phyloP scores from a whole-genome alignment of 768 basidiomycete species.

The Leccinum uliginosum region DNA sequence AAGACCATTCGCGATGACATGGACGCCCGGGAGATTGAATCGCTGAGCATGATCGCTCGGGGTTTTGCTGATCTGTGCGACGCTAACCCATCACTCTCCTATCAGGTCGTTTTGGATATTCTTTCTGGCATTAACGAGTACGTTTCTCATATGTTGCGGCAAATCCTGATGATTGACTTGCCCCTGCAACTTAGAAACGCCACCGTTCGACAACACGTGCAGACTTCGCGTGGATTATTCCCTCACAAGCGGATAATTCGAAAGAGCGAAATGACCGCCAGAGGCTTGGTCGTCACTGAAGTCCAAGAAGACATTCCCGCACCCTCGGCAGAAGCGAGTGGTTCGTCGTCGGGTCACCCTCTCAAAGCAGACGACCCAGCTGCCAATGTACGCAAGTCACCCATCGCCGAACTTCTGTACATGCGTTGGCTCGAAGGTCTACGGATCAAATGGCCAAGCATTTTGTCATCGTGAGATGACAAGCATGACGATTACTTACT shows the following conservation, averaged over 20 bases:
- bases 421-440: conserved; percentile 95
- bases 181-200: conserved; percentile 51
- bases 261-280: conserved; percentile 80
- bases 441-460: conserved; percentile 84
- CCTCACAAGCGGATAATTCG: conserved; percentile 75
- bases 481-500: not conserved
- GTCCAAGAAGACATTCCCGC: conserved; percentile 67
- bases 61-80: conserved; percentile 86
- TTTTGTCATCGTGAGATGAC: conserved; percentile 35
- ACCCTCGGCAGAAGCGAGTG: conserved; percentile 36
- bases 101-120: conserved; percentile 85
- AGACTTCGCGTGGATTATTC: conserved; percentile 76
- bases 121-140: conserved; percentile 90
- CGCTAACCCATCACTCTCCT: conserved; percentile 80
- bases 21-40: conserved; percentile 85
- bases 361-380: conserved; percentile 37
- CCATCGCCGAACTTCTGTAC: conserved; percentile 94
- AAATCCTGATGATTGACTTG: conserved; percentile 4
- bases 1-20: conserved; percentile 78
- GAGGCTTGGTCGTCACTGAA: conserved; percentile 80
- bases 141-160: conserved; percentile 28
- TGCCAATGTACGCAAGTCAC: conserved; percentile 61
- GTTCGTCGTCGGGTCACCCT: conserved; percentile 27
- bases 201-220: conserved; percentile 76
- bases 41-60: conserved; percentile 81